Conservation (phyloP, 768 basidiomycete species). For the Xanthoconium stramineum region DNA sequence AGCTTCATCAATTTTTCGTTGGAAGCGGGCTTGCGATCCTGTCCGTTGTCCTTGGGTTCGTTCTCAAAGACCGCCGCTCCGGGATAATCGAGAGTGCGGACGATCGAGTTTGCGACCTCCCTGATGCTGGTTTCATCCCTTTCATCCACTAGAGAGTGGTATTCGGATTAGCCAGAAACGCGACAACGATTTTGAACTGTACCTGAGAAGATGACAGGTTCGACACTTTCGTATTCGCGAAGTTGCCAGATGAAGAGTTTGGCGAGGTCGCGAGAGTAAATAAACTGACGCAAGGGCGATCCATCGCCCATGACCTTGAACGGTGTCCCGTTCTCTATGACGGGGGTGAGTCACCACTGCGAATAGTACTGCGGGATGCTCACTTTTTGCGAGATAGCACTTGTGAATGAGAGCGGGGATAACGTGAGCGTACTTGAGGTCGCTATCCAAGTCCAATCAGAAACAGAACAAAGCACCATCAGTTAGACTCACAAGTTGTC, state of each 20-base stretch:
- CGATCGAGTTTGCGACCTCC: conserved; percentile 86
- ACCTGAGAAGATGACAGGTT: conserved; percentile 92
- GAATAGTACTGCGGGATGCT: conserved; percentile 6
- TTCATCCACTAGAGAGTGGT: conserved; percentile 65
- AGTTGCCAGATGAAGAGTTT: conserved; percentile 94
- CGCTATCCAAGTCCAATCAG: conserved; percentile 43
- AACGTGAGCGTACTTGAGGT: conserved; percentile 88
- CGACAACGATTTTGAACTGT: conserved; percentile 9
- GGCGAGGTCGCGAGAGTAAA: conserved; percentile 94
- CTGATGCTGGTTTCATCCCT: conserved; percentile 94
- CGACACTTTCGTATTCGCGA: conserved; percentile 87
- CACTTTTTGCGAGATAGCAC: conserved; percentile 89
- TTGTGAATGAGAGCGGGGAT: conserved; percentile 94
- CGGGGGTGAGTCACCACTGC: background rate
- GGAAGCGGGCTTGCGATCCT: conserved; percentile 94
- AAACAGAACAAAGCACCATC: background rate
- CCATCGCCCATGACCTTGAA: conserved; percentile 90
- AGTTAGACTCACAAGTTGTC: conserved; percentile 76
- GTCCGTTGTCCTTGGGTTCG: conserved; percentile 69
- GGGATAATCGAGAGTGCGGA: conserved; percentile 73
- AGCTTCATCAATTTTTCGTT: conserved; percentile 81
- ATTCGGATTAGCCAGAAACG: background rate
- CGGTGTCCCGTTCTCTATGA: conserved; percentile 70
- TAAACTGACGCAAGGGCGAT: conserved; percentile 93
- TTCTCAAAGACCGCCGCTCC: conserved; percentile 80